Base-by-base conservation (phyloP, 352 stramenopile species). In the Phytophthora idaei region DNA sequence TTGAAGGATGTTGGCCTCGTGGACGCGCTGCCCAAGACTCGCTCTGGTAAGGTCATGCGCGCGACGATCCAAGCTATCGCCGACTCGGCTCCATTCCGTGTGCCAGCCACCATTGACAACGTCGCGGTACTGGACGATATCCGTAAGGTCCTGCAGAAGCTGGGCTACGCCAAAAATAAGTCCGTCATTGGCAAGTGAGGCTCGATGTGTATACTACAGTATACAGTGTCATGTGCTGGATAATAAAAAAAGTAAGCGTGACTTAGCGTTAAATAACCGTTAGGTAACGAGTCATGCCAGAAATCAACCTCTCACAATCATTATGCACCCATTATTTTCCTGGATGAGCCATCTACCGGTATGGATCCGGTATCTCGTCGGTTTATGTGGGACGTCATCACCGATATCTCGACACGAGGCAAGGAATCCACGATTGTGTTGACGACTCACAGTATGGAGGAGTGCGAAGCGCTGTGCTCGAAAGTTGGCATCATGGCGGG, bases 271-370 rank as follows among this genome's bases (percentile, higher is more conserved):
- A 42, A 42, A 42, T 42, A 42, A 42, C 36, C 21, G 21, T 21
- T 21, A 21, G 21, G 36, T 9, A 12, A 2, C 36, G 1, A 42
- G n/a, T 42, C 36, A n/a, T n/a, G 36, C 12, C 9, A 14, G 34
- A n/a, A 37, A 42, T 4, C 5, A 42, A 9, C 15, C n/a, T 27
- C 7, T 45, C 32, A 54, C 61, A 62, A 46, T 62, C 61, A 68
- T 58, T 64, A 29, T 25, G 12, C 17, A 28, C 36, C 97, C 12
- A 83, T 99, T 11, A 69, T 98, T 3, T 80, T 97, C 53, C 66
- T 98, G 14, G 93, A 98, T 65, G 93, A 98, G 57, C 84, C 87
- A 2, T 95, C 86, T n/a, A 87, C 92, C 12, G 92, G 92, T 25
- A 94, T 98, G 78, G 95, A 99, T 71, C 94, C 94, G 9, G 90